Percentiles rank a stretch among this genome's conserved stretches.
Evolutionary conservation across 352 stramenopile genomes (phyloP).

Genomic region (Globisporangium barbulae): DNA sequence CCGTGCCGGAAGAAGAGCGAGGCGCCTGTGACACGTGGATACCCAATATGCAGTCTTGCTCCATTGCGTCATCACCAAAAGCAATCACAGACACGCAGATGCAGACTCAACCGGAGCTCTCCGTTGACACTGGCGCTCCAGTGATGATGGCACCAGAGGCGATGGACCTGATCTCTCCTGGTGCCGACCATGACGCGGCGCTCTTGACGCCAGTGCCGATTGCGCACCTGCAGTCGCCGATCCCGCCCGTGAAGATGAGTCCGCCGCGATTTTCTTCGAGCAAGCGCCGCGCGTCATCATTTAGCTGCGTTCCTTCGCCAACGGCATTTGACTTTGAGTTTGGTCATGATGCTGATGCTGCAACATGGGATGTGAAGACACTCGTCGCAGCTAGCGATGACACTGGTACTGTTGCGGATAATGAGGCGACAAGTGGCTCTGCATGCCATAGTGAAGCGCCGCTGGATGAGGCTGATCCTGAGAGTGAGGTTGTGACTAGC

Average conservation of each 20-base stretch:
- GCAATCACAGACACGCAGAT: background rate
- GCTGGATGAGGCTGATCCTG: background rate
- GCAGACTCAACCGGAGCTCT: background rate
- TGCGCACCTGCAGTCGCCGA: conserved; percentile 25
- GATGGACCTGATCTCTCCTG: conserved; percentile 27
- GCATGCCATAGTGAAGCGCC: background rate
- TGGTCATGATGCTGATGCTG: background rate
- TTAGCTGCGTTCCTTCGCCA: conserved; percentile 4
- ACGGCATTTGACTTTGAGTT: conserved; percentile 1
- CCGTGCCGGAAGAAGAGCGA: conserved; percentile 13
- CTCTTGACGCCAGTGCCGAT: conserved; percentile 19
- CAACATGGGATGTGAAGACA: background rate
- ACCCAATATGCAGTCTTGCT: background rate
- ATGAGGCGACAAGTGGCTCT: background rate
- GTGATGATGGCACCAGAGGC: background rate
- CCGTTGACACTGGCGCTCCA: background rate
- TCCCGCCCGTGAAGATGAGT: conserved; percentile 16
- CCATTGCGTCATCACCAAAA: background rate
- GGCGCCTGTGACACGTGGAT: background rate
- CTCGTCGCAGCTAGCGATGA: background rate
- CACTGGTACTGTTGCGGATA: background rate
- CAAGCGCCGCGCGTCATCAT: background rate
- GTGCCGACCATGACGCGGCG: conserved; percentile 18
- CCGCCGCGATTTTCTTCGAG: background rate
- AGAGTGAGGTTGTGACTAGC: background rate